phyloP scores from a whole-genome alignment of 2,329 filamentous ascomycete genomes.

The Trichoderma sp. region DNA sequence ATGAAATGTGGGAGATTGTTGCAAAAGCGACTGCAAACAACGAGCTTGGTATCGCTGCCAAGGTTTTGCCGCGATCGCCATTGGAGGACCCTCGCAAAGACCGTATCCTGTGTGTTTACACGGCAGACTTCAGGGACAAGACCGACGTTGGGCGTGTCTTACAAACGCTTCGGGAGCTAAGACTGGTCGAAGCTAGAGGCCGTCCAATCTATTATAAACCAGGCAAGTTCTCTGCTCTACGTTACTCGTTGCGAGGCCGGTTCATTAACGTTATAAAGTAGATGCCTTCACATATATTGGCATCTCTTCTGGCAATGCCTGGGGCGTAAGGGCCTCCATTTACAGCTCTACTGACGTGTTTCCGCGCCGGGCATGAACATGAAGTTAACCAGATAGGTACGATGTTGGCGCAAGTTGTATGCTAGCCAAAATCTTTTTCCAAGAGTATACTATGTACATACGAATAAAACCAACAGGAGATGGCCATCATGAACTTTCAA shows the following conservation, averaged over 20 bases:
- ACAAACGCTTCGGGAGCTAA: constrained; percentile 62
- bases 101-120: constrained; percentile 77
- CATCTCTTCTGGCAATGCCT: constrained; percentile 63
- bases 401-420: neutral
- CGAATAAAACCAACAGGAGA: neutral
- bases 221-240: constrained; percentile 50
- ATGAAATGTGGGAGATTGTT: constrained; percentile 67
- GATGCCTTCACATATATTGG: constrained; percentile 72
- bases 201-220: constrained; percentile 77
- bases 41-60: constrained; percentile 72
- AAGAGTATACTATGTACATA: neutral
- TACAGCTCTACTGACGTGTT: constrained; percentile 54
- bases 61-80: constrained; percentile 64
- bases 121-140: constrained; percentile 70
- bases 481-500: neutral
- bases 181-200: constrained; percentile 54
- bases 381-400: no score
- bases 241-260: neutral
- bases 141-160: constrained; percentile 72
- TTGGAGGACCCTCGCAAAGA: constrained; percentile 46
- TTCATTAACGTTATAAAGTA: constrained; percentile 35
- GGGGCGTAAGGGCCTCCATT: constrained; percentile 63
- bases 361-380: constrained; percentile 16
- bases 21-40: constrained; percentile 69
- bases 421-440: neutral